These are phyloP conservation scores for Populus hybrid DNA, from an alignment of 441 rosid genomes.

Conservation along the genomic window DNA sequence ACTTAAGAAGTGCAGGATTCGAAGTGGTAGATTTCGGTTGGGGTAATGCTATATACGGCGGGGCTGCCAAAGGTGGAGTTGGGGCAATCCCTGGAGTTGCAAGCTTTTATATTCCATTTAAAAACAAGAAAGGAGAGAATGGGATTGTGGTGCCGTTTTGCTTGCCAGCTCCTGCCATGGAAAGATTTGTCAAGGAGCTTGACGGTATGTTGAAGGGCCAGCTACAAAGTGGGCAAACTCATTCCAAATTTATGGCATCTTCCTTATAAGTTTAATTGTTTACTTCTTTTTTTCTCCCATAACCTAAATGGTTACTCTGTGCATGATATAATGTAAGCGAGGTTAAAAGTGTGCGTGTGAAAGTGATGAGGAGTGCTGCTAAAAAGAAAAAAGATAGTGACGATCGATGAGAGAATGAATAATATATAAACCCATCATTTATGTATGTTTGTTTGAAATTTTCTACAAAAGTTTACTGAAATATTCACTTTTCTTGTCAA, in stretches of 20 bases:
- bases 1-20: conserved; percentile 21
- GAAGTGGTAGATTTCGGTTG: conserved; percentile 46
- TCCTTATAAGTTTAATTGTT: too few species aligned
- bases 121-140: conserved; percentile 32
- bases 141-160: conserved; percentile 43
- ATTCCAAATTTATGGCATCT: background rate
- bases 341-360: too few species aligned
- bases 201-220: conserved; percentile 9
- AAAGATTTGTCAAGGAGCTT: conserved; percentile 37
- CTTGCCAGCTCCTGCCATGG: conserved; percentile 46
- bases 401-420: background rate
- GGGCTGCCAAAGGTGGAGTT: conserved; percentile 33
- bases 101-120: conserved; percentile 23
- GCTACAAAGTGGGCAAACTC: background rate
- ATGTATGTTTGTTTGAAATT: background rate
- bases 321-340: too few species aligned
- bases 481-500: background rate
- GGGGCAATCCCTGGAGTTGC: conserved; percentile 25
- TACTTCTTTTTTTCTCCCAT: too few species aligned
- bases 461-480: background rate
- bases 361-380: too few species aligned
- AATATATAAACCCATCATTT: too few species aligned
- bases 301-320: too few species aligned
- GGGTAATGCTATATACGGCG: conserved; percentile 38
- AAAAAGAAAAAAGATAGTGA: too few species aligned